A percentile compares a stretch with the other conserved stretches of the same genome.
Conservation (phyloP, 768 basidiomycete species). For the Auricularia auricula-judae region DNA sequence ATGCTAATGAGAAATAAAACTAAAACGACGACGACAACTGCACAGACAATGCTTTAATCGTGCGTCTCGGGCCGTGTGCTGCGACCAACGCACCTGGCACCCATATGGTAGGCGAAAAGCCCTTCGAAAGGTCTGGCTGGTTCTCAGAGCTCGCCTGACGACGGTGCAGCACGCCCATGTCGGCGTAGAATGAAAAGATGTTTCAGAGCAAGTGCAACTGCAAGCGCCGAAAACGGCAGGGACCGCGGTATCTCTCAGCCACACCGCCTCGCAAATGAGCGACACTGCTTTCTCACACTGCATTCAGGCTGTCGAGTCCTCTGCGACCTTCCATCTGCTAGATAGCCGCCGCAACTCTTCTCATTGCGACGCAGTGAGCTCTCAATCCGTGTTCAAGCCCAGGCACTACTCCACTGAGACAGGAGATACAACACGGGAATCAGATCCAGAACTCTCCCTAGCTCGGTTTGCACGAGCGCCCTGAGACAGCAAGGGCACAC, state of each 20-base stretch:
- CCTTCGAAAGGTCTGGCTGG: not conserved
- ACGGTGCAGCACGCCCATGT: not conserved
- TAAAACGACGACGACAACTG: not conserved
- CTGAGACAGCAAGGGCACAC: not conserved
- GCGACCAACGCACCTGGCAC: not conserved
- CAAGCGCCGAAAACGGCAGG: not conserved
- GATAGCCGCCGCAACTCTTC: not conserved
- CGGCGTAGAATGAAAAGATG: not conserved
- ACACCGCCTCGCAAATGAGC: too few species aligned
- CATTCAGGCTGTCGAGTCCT: too few species aligned
- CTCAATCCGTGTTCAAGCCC: not conserved
- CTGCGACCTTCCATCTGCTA: not conserved
- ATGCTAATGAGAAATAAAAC: not conserved
- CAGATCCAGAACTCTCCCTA: not conserved
- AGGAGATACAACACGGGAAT: not conserved
- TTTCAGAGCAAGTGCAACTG: not conserved
- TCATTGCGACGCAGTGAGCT: not conserved
- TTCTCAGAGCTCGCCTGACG: not conserved
- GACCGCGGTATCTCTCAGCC: not conserved
- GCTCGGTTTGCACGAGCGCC: not conserved
- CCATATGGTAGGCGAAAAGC: not conserved
- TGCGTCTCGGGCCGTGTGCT: not conserved
- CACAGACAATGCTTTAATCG: not conserved
- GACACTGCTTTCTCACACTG: too few species aligned
- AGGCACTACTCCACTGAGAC: not conserved